phyloP scores from a whole-genome alignment of 1,284 basidiomycete genomes.

The Ceraceosorus bombacis region DNA sequence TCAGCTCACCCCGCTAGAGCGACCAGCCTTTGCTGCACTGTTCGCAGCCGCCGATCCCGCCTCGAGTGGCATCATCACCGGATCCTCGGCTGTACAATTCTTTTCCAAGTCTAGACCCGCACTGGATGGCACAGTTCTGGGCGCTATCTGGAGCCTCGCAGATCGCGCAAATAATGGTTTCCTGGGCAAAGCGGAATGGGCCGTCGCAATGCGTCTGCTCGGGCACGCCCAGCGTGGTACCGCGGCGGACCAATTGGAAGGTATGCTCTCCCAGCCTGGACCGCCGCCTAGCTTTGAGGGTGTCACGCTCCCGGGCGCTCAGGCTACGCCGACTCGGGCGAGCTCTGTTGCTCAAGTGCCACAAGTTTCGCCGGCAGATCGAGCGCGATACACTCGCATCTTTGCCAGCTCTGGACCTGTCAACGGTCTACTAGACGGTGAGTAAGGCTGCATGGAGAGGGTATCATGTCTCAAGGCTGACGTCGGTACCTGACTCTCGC shows the following conservation, averaged over 20 bases:
- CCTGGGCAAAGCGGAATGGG: slow-evolving; percentile 55
- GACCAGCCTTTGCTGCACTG: slow-evolving; percentile 39
- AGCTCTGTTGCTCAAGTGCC: not conserved
- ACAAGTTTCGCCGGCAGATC: slow-evolving; percentile 40
- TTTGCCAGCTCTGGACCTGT: slow-evolving; percentile 43
- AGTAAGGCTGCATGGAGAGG: not conserved
- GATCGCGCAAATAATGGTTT: slow-evolving; percentile 60
- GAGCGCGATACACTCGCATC: slow-evolving; percentile 46
- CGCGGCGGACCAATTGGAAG: slow-evolving; percentile 53
- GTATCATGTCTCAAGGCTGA: not conserved
- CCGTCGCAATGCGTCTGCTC: slow-evolving; percentile 79
- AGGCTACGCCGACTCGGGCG: slow-evolving; percentile 4
- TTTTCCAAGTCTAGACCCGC: slow-evolving; percentile 43
- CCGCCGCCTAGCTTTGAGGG: slow-evolving; percentile 75
- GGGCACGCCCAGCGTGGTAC: slow-evolving; percentile 87
- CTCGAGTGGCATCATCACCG: slow-evolving; percentile 39
- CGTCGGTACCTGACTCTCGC: not conserved
- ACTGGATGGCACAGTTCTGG: slow-evolving; percentile 54
- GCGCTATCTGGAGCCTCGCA: slow-evolving; percentile 86
- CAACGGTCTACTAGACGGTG: slow-evolving; percentile 53
- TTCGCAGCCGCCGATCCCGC: slow-evolving; percentile 42
- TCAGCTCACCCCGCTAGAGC: slow-evolving; percentile 25
- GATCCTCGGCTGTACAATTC: slow-evolving; percentile 43
- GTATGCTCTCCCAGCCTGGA: slow-evolving; percentile 53
- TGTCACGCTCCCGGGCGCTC: slow-evolving; percentile 52